Percentiles rank a stretch among this genome's conserved stretches.
Conservation (phyloP, 495 filamentous ascomycete genomes). For the Tuber microsphaerosporum region DNA sequence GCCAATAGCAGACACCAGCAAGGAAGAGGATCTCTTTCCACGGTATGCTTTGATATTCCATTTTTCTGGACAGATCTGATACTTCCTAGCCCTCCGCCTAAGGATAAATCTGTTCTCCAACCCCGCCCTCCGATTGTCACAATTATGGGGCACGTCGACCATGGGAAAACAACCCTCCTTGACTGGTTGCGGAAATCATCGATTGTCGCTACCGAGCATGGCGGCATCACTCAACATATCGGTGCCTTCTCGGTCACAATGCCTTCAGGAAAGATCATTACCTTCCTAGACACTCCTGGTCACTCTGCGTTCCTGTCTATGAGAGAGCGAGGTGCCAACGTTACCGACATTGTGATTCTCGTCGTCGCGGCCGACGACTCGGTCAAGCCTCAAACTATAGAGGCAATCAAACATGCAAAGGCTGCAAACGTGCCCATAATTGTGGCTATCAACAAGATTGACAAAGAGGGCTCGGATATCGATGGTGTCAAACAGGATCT, state of each 20-base stretch:
- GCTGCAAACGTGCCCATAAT: conserved; percentile 90
- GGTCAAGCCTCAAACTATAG: conserved; percentile 93
- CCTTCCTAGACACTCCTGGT: conserved; percentile 95
- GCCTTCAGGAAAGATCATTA: conserved; percentile 77
- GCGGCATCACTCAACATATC: conserved; percentile 98
- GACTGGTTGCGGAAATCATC: conserved; percentile 92
- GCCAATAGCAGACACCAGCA: conserved; percentile 65
- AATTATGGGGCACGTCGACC: conserved; percentile 99
- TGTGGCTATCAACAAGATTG: conserved; percentile 96
- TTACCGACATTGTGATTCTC: conserved; percentile 93
- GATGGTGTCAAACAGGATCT: conserved; percentile 85
- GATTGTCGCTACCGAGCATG: conserved; percentile 81
- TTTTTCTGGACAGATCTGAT: conserved; percentile 10
- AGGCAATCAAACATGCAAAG: conserved; percentile 90
- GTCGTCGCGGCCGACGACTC: conserved; percentile 97
- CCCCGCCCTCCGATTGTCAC: conserved; percentile 86
- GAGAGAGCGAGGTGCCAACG: conserved; percentile 89
- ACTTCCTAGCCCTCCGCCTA: conserved; percentile 50
- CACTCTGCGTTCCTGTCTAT: conserved; percentile 93
- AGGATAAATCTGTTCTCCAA: conserved; percentile 65
- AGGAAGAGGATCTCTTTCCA: conserved; percentile 65
- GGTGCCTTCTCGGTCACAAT: conserved; percentile 93
- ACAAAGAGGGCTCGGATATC: conserved; percentile 71
- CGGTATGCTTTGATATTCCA: conserved; percentile 20
- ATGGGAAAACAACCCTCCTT: conserved; percentile 94